These are phyloP conservation scores for Panaeolus cyanescens DNA, from an alignment of 768 basidiomycete species.

Conservation along the genomic window DNA sequence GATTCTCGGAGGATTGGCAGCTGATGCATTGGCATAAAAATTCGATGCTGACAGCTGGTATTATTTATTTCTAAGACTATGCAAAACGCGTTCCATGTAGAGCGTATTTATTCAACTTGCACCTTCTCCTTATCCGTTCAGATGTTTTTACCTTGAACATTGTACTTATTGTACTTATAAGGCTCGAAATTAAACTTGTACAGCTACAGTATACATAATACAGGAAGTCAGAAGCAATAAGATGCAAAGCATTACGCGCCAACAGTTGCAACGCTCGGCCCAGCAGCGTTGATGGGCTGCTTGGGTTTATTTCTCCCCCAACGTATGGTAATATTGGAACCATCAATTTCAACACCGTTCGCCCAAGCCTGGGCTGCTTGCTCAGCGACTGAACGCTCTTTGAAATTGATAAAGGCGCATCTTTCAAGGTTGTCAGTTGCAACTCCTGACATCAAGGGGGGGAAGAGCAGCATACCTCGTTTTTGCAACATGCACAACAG, in stretches of 20 bases:
- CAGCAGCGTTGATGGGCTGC: slow-evolving; percentile 21
- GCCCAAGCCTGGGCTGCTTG: slow-evolving; percentile 86
- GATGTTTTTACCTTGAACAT: too few species aligned
- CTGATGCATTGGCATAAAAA: slow-evolving; percentile 4
- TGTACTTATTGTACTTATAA: slow-evolving; percentile 1
- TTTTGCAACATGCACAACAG: slow-evolving; percentile 84
- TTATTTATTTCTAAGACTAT: neutral
- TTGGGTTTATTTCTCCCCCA: slow-evolving; percentile 85
- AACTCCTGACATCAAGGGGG: neutral
- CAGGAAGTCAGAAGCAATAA: neutral
- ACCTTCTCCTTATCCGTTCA: too few species aligned
- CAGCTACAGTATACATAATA: slow-evolving; percentile 4
- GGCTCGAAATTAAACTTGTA: neutral
- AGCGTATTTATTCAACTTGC: neutral
- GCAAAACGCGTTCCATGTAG: neutral
- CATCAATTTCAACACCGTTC: slow-evolving; percentile 87
- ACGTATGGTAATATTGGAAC: slow-evolving; percentile 69
- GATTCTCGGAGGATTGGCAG: slow-evolving; percentile 41
- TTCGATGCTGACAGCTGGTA: neutral
- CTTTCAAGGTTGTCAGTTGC: slow-evolving; percentile 31
- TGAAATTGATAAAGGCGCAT: slow-evolving; percentile 97
- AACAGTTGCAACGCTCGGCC: slow-evolving; percentile 17
- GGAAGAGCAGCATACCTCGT: slow-evolving; percentile 50
- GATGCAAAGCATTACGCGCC: slow-evolving; percentile 15
- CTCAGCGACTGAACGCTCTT: slow-evolving; percentile 80